Conservation (phyloP, 768 basidiomycete genomes). For the Sporobolomyces phaffii region DNA sequence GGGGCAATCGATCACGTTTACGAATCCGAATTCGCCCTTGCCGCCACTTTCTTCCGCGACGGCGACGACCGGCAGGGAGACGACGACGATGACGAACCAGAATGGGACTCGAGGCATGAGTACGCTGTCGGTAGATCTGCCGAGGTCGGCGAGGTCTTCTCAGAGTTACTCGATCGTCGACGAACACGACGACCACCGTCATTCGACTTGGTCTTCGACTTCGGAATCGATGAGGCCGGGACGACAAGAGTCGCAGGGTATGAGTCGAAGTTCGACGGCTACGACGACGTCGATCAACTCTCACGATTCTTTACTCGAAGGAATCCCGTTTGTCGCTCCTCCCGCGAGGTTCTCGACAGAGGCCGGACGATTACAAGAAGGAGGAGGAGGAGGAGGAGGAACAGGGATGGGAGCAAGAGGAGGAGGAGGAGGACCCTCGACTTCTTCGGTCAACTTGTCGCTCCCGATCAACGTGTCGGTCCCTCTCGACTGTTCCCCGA, state of each 20-base stretch:
- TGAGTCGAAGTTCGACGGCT: slow-evolving; percentile 18
- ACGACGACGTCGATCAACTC: not conserved
- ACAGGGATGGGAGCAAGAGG: too few relatives aligned
- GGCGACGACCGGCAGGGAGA: too few relatives aligned
- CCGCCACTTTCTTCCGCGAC: too few relatives aligned
- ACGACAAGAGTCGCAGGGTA: not conserved
- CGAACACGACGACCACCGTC: not conserved
- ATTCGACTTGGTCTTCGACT: slow-evolving; percentile 8
- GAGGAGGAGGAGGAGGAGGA: too few relatives aligned
- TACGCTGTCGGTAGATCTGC: slow-evolving; percentile 20
- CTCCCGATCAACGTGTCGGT: slow-evolving; percentile 27
- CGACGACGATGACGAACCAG: not conserved
- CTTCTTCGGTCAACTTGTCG: slow-evolving; percentile 8
- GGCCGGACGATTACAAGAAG: too few relatives aligned
- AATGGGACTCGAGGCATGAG: not conserved
- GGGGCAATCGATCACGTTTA: slow-evolving; percentile 32
- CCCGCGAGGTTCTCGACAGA: too few relatives aligned
- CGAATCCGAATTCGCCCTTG: slow-evolving; percentile 22
- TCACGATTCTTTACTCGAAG: slow-evolving; percentile 35
- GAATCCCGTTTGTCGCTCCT: slow-evolving; percentile 35
- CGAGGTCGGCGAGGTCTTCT: slow-evolving; percentile 23
- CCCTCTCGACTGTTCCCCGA: too few relatives aligned
- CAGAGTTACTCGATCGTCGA: slow-evolving; percentile 14
- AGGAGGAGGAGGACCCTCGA: not conserved
- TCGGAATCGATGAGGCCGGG: not conserved